Conservation (phyloP, 2,329 filamentous ascomycete genomes). For the Colletotrichum kahawae region DNA sequence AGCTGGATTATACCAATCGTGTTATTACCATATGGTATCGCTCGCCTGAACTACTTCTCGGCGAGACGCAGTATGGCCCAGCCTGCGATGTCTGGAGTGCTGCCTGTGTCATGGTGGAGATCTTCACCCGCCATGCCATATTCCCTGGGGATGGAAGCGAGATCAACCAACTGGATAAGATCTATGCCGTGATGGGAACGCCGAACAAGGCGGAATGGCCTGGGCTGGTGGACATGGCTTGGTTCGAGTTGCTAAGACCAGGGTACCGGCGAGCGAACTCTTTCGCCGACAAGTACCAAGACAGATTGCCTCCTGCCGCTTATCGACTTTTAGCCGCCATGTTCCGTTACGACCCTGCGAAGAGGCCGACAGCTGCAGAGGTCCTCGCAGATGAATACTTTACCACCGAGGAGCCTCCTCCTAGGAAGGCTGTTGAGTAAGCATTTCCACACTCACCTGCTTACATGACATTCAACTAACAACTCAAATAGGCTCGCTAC, state of each 20-base stretch:
- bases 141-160: conserved; percentile 97
- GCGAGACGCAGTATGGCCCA: conserved; percentile 88
- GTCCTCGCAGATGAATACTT: conserved; percentile 92
- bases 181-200: conserved; percentile 91
- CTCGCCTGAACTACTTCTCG: conserved; percentile 86
- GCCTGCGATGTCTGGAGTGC: conserved; percentile 97
- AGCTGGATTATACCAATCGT: conserved; percentile 95
- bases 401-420: conserved; percentile 75
- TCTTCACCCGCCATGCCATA: conserved; percentile 91
- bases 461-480: conserved; percentile 32
- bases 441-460: conserved; percentile 36
- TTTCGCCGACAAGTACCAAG: conserved; percentile 84
- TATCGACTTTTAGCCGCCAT: conserved; percentile 84
- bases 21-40: conserved; percentile 99
- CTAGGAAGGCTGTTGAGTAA: conserved; percentile 82
- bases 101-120: conserved; percentile 94
- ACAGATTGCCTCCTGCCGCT: conserved; percentile 77
- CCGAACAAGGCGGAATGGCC: conserved; percentile 88
- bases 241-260: conserved; percentile 91
- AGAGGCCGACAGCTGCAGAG: conserved; percentile 82
- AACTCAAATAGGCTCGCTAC: conserved; percentile 65
- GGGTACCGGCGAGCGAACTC: conserved; percentile 73
- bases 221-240: conserved; percentile 88
- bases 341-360: conserved; percentile 87
- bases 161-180: conserved; percentile 93